phyloP scores from a whole-genome alignment of 2,329 filamentous ascomycete genomes.

The Pseudohalonectria lignicola region DNA sequence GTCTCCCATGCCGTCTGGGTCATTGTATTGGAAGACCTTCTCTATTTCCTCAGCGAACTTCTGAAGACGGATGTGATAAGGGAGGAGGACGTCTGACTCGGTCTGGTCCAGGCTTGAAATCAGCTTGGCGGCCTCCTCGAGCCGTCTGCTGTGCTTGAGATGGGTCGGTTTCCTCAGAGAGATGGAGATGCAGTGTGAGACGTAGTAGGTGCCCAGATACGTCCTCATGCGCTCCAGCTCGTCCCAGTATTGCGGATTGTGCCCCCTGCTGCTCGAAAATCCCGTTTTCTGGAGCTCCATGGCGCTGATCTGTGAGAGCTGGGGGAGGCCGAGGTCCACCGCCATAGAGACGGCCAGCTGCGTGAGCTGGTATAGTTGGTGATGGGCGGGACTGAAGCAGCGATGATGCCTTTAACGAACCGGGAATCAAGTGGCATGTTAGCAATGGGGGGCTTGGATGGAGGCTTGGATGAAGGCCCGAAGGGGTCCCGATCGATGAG shows the following conservation, averaged over 20 bases:
- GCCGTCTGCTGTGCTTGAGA: conserved; percentile 7
- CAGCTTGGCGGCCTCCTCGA: conserved; percentile 8
- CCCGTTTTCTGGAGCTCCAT: neutral
- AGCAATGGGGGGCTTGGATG: no score
- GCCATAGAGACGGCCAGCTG: conserved; percentile 11
- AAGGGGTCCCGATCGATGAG: no score
- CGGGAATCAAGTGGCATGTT: no score
- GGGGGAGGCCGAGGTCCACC: conserved; percentile 8
- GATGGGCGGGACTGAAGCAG: conserved; percentile 7
- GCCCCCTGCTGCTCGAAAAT: neutral
- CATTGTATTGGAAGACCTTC: conserved; percentile 6
- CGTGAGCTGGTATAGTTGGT: conserved; percentile 11
- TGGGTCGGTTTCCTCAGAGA: conserved; percentile 10
- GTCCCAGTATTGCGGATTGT: conserved; percentile 2
- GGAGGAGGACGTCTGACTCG: conserved; percentile 5
- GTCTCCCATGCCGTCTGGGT: conserved; percentile 1
- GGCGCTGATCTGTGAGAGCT: neutral
- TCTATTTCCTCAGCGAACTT: conserved; percentile 11
- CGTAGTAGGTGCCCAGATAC: conserved; percentile 9
- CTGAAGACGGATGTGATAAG: conserved; percentile 8
- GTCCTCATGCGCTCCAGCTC: conserved; percentile 9
- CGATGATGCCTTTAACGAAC: conserved; percentile 12
- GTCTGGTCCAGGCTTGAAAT: conserved; percentile 4
- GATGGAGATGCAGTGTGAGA: conserved; percentile 9
- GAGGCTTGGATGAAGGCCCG: no score